These are phyloP conservation scores for Candida maris DNA, from an alignment of 805 yeast genomes.

Conservation along the genomic window DNA sequence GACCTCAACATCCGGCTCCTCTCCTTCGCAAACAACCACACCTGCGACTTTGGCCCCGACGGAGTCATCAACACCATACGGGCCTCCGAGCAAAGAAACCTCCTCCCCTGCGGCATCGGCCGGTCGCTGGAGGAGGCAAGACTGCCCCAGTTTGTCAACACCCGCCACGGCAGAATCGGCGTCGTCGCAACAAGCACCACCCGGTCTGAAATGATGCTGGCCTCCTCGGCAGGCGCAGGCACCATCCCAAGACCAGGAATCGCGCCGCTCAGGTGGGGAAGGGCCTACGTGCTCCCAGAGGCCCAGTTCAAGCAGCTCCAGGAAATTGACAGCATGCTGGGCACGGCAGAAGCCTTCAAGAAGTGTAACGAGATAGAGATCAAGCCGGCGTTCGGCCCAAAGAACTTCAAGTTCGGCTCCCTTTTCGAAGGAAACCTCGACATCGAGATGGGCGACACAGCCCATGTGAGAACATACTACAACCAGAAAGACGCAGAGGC, in stretches of 20 bases:
- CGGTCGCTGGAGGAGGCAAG: conserved; percentile 26
- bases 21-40: conserved; percentile 28
- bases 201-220: conserved; percentile 26
- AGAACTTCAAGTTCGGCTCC: conserved; percentile 26
- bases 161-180: conserved; percentile 28
- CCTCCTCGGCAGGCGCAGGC: conserved; percentile 24
- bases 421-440: conserved; percentile 28
- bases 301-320: conserved; percentile 23
- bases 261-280: conserved; percentile 28
- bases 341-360: conserved; percentile 27
- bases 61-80: conserved; percentile 26
- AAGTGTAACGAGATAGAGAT: conserved; percentile 32
- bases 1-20: conserved; percentile 23
- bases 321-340: conserved; percentile 27
- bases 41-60: conserved; percentile 26
- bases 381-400: conserved; percentile 21
- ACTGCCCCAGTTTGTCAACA: conserved; percentile 23
- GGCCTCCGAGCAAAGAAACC: conserved; percentile 23
- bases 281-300: conserved; percentile 25
- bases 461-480: conserved; percentile 24
- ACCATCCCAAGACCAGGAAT: conserved; percentile 28
- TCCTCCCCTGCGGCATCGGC: conserved; percentile 25
- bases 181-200: conserved; percentile 24
- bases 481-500: conserved; percentile 21
- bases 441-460: conserved; percentile 24